phyloP scores from a whole-genome alignment of 805 yeast species.

The Wickerhamiella vanderwaltii region DNA sequence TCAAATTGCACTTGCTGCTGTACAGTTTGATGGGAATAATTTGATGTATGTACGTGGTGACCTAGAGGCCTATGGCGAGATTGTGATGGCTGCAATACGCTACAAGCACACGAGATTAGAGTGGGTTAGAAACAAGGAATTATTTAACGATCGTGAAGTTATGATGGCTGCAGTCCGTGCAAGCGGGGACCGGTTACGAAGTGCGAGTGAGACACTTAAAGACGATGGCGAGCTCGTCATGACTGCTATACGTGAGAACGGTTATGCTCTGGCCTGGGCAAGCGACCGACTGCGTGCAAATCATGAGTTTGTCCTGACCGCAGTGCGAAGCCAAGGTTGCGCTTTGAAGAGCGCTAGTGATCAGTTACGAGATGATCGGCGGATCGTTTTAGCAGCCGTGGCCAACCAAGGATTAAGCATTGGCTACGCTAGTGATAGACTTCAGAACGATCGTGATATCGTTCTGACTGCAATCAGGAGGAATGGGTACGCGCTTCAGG shows the following conservation, averaged over 20 bases:
- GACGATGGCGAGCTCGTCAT: neutral
- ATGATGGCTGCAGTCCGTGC: neutral
- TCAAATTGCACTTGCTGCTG: no score
- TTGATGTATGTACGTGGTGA: no score
- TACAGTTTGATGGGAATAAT: no score
- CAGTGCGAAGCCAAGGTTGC: slow-evolving; percentile 3
- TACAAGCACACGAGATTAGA: no score
- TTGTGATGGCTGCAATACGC: no score
- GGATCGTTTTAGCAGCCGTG: slow-evolving; percentile 8
- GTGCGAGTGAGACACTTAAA: neutral
- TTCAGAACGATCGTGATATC: slow-evolving; percentile 6
- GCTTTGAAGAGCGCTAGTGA: slow-evolving; percentile 1
- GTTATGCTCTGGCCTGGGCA: neutral
- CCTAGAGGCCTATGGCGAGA: no score
- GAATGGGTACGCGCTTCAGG: slow-evolving; percentile 2
- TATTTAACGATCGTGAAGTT: neutral
- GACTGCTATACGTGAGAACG: neutral
- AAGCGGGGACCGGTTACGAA: neutral
- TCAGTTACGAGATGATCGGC: slow-evolving; percentile 2
- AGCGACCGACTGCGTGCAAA: neutral
- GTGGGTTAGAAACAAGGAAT: no score
- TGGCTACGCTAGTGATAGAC: slow-evolving; percentile 3
- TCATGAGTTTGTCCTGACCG: slow-evolving; percentile 3
- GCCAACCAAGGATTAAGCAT: no score
- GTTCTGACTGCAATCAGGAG: slow-evolving; percentile 7